Percentiles rank a stretch among this genome's conserved stretches.
Evolutionary conservation across 2,329 filamentous ascomycete species (phyloP).

Genomic region (Fusarium sulawesiense): DNA sequence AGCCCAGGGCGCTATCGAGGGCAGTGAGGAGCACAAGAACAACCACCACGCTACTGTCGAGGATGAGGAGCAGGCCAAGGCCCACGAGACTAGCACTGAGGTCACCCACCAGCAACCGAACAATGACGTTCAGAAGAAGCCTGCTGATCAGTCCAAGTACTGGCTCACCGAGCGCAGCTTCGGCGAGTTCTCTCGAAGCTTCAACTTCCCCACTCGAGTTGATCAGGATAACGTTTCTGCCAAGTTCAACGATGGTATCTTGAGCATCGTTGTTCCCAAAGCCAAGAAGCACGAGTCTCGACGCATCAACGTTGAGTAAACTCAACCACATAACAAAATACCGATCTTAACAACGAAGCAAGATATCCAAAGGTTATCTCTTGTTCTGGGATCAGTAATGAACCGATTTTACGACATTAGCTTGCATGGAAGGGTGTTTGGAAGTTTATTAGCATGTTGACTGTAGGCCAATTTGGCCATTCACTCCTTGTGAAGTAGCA

Average conservation of each 20-base stretch:
- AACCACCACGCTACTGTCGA: constrained; percentile 73
- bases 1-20: constrained; percentile 55
- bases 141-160: constrained; percentile 66
- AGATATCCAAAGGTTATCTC: background rate
- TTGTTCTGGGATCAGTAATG: background rate
- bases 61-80: constrained; percentile 58
- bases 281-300: constrained; percentile 67
- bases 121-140: constrained; percentile 48
- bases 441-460: constrained; percentile 24
- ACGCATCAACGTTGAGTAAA: constrained; percentile 66
- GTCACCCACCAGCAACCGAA: constrained; percentile 42
- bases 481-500: constrained; percentile 41
- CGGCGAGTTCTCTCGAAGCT: constrained; percentile 75
- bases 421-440: constrained; percentile 36
- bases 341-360: background rate
- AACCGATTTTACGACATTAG: constrained; percentile 10
- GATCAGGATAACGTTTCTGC: constrained; percentile 72
- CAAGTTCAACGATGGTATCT: constrained; percentile 72
- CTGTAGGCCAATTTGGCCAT: constrained; percentile 13
- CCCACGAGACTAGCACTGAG: constrained; percentile 39
- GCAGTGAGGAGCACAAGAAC: constrained; percentile 52
- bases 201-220: constrained; percentile 73
- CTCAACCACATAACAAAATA: background rate
- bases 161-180: constrained; percentile 76
- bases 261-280: constrained; percentile 74